Evolutionary conservation across 768 basidiomycete genomes (phyloP).

Genomic region (Ramaria rubella): DNA sequence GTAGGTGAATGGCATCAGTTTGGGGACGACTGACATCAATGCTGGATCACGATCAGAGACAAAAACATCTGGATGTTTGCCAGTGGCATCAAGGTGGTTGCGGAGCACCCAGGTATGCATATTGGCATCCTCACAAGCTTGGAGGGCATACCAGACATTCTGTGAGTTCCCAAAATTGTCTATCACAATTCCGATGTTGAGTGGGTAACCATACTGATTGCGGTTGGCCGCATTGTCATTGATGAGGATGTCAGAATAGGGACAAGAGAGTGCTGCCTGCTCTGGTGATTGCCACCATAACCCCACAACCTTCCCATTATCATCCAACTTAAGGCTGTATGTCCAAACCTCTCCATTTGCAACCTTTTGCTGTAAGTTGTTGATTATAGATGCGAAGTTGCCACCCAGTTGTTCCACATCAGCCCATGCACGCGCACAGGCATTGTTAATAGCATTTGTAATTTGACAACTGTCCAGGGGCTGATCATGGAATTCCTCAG

Average conservation of each 20-base stretch:
- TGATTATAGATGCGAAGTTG: background rate
- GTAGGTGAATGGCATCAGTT: constrained; percentile 19
- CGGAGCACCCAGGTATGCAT: constrained; percentile 21
- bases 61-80: constrained; percentile 17
- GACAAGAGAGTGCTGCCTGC: background rate
- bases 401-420: constrained; percentile 5
- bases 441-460: background rate
- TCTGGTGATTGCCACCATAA: background rate
- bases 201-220: constrained; percentile 3
- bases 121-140: constrained; percentile 19
- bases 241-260: background rate
- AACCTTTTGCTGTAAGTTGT: background rate
- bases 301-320: constrained; percentile 11
- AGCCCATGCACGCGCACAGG: background rate
- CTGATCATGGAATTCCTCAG: background rate
- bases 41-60: constrained; percentile 20
- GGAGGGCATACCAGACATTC: constrained; percentile 22
- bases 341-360: background rate
- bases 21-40: constrained; percentile 17
- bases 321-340: constrained; percentile 17
- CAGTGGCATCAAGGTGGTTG: constrained; percentile 17
- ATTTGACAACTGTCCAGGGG: background rate
- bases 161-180: background rate
- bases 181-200: too few relatives aligned
- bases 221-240: constrained; percentile 4